phyloP scores from a whole-genome alignment of 1,284 basidiomycete genomes.

The Phylloporus sp. region DNA sequence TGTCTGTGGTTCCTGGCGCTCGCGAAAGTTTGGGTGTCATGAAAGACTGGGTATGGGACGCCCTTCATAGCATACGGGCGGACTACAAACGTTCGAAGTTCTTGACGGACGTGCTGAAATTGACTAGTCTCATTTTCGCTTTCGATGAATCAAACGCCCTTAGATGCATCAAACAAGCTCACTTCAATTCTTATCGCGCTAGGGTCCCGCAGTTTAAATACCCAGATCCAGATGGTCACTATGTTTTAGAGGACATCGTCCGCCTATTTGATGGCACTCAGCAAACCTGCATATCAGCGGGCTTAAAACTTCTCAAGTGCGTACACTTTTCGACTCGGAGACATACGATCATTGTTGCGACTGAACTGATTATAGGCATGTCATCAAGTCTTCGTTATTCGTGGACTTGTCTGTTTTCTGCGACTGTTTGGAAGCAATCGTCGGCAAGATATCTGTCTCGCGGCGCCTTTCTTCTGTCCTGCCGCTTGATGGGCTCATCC shows the following conservation, averaged over 20 bases:
- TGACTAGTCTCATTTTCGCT: slow-evolving; percentile 32
- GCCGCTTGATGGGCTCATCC: slow-evolving; percentile 46
- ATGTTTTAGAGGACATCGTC: slow-evolving; percentile 21
- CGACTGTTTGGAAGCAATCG: slow-evolving; percentile 49
- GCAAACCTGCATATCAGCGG: slow-evolving; percentile 30
- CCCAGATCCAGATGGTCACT: not conserved
- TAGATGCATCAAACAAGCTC: not conserved
- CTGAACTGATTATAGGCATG: slow-evolving; percentile 40
- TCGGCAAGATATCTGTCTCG: slow-evolving; percentile 42
- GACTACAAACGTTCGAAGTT: slow-evolving; percentile 19
- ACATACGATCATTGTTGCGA: not conserved
- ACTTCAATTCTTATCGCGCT: not conserved
- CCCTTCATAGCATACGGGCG: slow-evolving; percentile 34
- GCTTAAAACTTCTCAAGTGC: slow-evolving; percentile 33
- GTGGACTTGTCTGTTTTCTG: slow-evolving; percentile 50
- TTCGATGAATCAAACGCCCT: slow-evolving; percentile 33
- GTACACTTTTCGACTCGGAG: not conserved
- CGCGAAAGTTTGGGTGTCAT: too few relatives aligned
- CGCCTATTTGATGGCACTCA: slow-evolving; percentile 17
- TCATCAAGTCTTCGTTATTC: slow-evolving; percentile 38
- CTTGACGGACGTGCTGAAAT: slow-evolving; percentile 39
- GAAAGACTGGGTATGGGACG: slow-evolving; percentile 42
- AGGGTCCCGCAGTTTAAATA: slow-evolving; percentile 11
- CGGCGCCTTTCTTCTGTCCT: slow-evolving; percentile 25
- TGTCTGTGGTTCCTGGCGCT: too few relatives aligned